phyloP scores from a whole-genome alignment of 345 rosid species.

The Rubroshorea leprosula region DNA sequence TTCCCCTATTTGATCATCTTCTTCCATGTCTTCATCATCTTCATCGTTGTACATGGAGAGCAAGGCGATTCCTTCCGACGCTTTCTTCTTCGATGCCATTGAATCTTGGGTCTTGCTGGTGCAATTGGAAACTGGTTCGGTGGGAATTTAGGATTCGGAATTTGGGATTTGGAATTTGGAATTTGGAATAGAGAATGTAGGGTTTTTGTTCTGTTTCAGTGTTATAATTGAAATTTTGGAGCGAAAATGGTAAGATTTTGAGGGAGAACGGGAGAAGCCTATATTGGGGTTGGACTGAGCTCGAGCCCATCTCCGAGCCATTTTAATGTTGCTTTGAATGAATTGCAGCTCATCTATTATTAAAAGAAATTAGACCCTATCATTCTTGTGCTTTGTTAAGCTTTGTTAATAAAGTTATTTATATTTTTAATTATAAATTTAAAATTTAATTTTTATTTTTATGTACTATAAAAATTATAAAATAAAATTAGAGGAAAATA shows the following conservation, averaged over 20 bases:
- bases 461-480: too few relatives aligned
- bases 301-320: too few relatives aligned
- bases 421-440: too few relatives aligned
- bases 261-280: neutral
- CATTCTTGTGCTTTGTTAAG: too few relatives aligned
- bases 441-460: too few relatives aligned
- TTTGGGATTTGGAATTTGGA: neutral
- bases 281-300: neutral
- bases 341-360: too few relatives aligned
- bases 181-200: neutral
- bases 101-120: constrained; percentile 1
- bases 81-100: constrained; percentile 70
- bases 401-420: too few relatives aligned
- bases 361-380: too few relatives aligned
- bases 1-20: constrained; percentile 16
- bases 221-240: neutral
- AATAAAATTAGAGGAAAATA: too few relatives aligned
- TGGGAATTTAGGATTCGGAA: too few relatives aligned
- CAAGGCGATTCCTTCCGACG: constrained; percentile 72
- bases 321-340: too few relatives aligned
- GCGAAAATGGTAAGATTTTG: neutral
- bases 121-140: too few relatives aligned
- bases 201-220: constrained; percentile 1
- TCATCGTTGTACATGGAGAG: constrained; percentile 80
- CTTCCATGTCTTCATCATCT: constrained; percentile 91